Conservation (phyloP, 805 yeast species). For the Henningerozyma blattae region DNA sequence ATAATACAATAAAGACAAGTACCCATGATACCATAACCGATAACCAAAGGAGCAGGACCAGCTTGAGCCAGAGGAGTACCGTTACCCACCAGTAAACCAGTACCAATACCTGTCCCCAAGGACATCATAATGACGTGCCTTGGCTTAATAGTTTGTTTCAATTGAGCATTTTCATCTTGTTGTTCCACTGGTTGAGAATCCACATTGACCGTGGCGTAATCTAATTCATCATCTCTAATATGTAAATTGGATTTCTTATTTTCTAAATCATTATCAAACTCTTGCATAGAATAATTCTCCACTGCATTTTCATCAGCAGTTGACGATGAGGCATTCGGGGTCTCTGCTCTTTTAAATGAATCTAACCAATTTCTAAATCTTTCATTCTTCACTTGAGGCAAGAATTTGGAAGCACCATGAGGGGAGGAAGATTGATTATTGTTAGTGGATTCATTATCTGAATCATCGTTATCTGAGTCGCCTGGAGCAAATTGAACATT, state of each 20-base stretch:
- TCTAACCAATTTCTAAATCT: slow-evolving; percentile 26
- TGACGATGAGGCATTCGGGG: neutral
- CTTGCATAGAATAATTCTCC: neutral
- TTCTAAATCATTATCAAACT: slow-evolving; percentile 3
- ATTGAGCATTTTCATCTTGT: slow-evolving; percentile 24
- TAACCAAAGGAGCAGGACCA: slow-evolving; percentile 52
- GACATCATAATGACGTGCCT: slow-evolving; percentile 68
- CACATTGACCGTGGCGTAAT: slow-evolving; percentile 6
- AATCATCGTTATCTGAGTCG: neutral
- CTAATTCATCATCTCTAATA: slow-evolving; percentile 9
- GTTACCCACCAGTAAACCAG: slow-evolving; percentile 62
- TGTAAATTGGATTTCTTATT: slow-evolving; percentile 3
- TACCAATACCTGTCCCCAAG: slow-evolving; percentile 65
- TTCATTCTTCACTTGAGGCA: neutral
- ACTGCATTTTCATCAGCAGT: neutral
- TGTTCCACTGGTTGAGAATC: slow-evolving; percentile 12
- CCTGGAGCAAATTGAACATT: no score
- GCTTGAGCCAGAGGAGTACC: slow-evolving; percentile 46
- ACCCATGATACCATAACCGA: slow-evolving; percentile 51
- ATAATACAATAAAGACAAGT: slow-evolving; percentile 48
- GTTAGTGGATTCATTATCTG: neutral
- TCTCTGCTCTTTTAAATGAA: slow-evolving; percentile 30
- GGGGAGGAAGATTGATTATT: neutral
- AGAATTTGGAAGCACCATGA: neutral
- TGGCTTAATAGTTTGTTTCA: slow-evolving; percentile 24